Percentiles rank a stretch among this genome's conserved stretches.
Conservation (phyloP, 2,329 filamentous ascomycete genomes). For the Pestalotiopsis sp. region DNA sequence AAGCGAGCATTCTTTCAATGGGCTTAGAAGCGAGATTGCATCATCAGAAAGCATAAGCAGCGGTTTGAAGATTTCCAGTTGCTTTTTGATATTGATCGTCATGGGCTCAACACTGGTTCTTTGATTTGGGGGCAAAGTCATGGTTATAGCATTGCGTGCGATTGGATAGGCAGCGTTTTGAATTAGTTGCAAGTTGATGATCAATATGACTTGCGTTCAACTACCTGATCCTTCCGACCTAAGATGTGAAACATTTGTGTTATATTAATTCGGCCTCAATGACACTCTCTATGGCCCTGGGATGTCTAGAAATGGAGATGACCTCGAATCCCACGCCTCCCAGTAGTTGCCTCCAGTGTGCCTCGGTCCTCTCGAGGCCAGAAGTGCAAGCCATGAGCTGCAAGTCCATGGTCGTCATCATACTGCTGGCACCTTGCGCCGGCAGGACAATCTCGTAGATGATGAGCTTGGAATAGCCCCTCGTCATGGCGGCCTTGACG, state of each 20-base stretch:
- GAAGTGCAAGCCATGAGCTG: constrained; percentile 9
- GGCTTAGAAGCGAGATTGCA: too few relatives aligned
- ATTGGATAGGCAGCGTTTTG: too few relatives aligned
- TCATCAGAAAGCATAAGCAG: too few relatives aligned
- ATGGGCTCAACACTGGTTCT: too few relatives aligned
- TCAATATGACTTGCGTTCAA: too few relatives aligned
- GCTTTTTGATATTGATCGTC: too few relatives aligned
- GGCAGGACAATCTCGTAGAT: constrained; percentile 25
- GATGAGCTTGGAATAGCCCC: constrained; percentile 41
- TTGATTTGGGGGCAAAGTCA: too few relatives aligned
- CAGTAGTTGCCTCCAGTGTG: constrained; percentile 7
- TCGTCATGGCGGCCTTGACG: constrained; percentile 58
- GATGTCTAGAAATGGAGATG: neutral
- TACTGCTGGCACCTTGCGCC: neutral
- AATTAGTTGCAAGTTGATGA: too few relatives aligned
- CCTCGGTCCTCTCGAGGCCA: constrained; percentile 11
- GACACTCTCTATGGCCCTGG: constrained; percentile 10
- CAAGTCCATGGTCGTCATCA: constrained; percentile 11
- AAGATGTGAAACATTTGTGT: neutral
- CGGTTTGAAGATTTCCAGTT: too few relatives aligned
- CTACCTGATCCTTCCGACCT: too few relatives aligned
- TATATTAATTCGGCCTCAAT: constrained; percentile 10
- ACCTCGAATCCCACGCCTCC: neutral
- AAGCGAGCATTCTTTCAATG: too few relatives aligned
- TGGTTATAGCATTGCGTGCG: too few relatives aligned